phyloP scores from a whole-genome alignment of 805 yeast genomes.

The Spathaspora gorwiae region DNA sequence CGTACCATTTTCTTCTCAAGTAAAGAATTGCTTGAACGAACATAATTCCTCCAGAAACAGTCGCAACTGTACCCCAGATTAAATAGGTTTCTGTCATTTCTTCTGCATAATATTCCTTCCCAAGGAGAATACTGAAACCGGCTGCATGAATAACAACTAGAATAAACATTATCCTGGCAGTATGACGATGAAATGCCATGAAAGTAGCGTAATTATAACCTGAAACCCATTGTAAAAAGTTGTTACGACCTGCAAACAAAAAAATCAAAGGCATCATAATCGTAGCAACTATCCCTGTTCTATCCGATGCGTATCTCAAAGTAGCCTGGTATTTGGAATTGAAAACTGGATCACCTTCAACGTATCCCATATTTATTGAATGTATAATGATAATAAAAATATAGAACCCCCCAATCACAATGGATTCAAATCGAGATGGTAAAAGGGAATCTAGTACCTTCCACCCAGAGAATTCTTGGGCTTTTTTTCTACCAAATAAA shows the following conservation, averaged over 20 bases:
- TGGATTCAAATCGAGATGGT: conserved; percentile 34
- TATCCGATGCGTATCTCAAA: conserved; percentile 39
- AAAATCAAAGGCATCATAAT: conserved; percentile 49
- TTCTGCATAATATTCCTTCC: conserved; percentile 6
- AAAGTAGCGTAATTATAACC: conserved; percentile 49
- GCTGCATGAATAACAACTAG: conserved; percentile 29
- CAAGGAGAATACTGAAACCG: conserved; percentile 17
- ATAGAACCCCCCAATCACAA: conserved; percentile 22
- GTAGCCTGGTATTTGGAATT: conserved; percentile 13
- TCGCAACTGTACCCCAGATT: conserved; percentile 34
- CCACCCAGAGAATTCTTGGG: conserved; percentile 10
- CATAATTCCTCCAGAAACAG: conserved; percentile 29
- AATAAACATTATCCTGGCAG: conserved; percentile 29
- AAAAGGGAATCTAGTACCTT: conserved; percentile 14
- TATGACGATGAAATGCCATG: conserved; percentile 43
- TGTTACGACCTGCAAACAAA: conserved; percentile 60
- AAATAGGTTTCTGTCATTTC: conserved; percentile 18
- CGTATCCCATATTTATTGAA: conserved; percentile 2
- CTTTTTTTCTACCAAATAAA: conserved; percentile 31
- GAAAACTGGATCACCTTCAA: conserved; percentile 23
- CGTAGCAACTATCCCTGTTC: conserved; percentile 47
- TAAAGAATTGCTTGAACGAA: conserved; percentile 27
- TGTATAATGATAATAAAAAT: conserved; percentile 14
- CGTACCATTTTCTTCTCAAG: conserved; percentile 35
- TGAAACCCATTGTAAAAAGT: conserved; percentile 54